Base-by-base conservation (phyloP, 129 eudicot species). In the Deinandra increscens region DNA sequence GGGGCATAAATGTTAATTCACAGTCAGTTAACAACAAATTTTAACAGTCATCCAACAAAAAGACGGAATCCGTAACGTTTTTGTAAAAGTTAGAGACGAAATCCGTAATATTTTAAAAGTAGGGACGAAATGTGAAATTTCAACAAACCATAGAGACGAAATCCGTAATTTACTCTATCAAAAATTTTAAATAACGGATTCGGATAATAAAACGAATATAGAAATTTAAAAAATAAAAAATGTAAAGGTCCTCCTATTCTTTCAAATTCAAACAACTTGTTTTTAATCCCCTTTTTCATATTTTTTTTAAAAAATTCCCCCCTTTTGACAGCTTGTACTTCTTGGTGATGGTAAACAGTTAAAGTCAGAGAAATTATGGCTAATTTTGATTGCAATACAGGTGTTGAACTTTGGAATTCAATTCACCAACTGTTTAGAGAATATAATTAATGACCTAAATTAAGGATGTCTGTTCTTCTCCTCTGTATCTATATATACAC, bases 301-400 rank as follows among this genome's bases (percentile, higher is more conserved):
- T 53, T 49, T 18, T 31, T 14, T 64, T 31, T 60, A 69, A 33
- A 62, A 17, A 26, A 22, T 53, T 8, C 29, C 18, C 18, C 44
- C 31, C 55, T 38, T 76, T 72, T 72, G 78, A 81, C 78, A 81
- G 72, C 81, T 71, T 77, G 64, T 69, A 82, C 73, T 65, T 64
- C 68, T 63, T 72, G 73, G 70, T 81, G 79, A 77, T 77, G 61
- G 34, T 6, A 59, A 61, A 72, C 68, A 70, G 69, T 67, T 69
- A 36, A 69, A 73, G 80, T 82, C 75, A 73, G 83, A 74, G 54
- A 68, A 70, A 73, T 68, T 44, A 69, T 73, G 80, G 71, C 83
- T 61, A 65, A 69, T 43, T 77, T 73, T 72, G 77, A 77, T 66
- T 54, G 73, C 78, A 42, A 49, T 59, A 70, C 77, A 73, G 86